A percentile compares a stretch with the other conserved stretches of the same genome.
These are phyloP conservation scores for Evernia prunastri DNA, from an alignment of 495 filamentous ascomycete genomes.

Conservation along the genomic window DNA sequence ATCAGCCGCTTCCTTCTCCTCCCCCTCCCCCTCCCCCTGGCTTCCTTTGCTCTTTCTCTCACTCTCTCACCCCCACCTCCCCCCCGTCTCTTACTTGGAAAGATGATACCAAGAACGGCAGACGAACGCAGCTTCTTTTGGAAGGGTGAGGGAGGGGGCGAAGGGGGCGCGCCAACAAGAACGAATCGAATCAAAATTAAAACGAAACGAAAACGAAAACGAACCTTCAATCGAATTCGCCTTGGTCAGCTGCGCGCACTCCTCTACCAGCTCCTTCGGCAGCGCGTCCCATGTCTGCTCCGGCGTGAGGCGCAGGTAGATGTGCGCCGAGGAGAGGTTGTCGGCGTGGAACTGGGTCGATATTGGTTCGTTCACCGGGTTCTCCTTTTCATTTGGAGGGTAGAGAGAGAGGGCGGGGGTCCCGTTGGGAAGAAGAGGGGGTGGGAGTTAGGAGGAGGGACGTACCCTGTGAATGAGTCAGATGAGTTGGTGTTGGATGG, in stretches of 20 bases:
- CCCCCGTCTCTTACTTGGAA: too few species aligned
- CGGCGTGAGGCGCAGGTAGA: constrained; percentile 80
- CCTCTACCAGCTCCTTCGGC: constrained; percentile 64
- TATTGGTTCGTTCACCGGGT: too few species aligned
- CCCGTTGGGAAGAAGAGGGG: too few species aligned
- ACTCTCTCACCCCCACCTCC: not conserved
- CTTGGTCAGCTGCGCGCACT: constrained; percentile 93
- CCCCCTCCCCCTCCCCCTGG: too few species aligned
- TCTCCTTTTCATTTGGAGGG: too few species aligned
- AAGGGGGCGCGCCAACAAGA: not conserved
- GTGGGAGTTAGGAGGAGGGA: not conserved
- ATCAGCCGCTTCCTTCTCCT: too few species aligned
- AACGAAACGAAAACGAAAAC: constrained; percentile 3
- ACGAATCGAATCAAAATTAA: too few species aligned
- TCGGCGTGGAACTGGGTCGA: constrained; percentile 76
- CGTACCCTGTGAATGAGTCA: constrained; percentile 22
- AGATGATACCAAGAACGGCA: too few species aligned
- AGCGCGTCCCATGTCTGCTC: constrained; percentile 83
- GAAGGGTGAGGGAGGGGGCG: not conserved
- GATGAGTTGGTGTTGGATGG: not conserved
- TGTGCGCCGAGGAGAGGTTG: constrained; percentile 92
- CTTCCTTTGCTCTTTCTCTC: too few species aligned
- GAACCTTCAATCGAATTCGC: constrained; percentile 95
- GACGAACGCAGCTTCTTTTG: too few species aligned
- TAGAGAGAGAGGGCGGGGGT: too few species aligned